Evolutionary conservation across 208 protist species (phyloP), one percentile per base, ranked within the genome.

Genomic region (Acanthamoeba royreba): DNA sequence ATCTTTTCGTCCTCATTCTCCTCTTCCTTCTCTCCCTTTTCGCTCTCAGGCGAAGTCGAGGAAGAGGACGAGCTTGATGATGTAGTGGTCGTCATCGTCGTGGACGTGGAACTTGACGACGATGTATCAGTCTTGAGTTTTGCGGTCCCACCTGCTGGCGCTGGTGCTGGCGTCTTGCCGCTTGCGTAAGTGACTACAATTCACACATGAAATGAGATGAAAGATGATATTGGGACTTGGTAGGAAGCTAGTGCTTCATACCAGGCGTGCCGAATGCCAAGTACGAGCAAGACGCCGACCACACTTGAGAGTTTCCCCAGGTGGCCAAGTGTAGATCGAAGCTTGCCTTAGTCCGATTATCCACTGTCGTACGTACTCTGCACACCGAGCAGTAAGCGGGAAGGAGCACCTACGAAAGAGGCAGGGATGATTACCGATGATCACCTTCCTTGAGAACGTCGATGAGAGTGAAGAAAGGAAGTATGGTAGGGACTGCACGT

Each of bases 211-310:
- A 38, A 4, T 28, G n/a, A 9, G 81, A 7, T 17, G 5, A 28
- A 69, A n/a, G 31, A 63, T 7, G 83, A n/a, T n/a, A n/a, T n/a
- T n/a, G n/a, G n/a, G n/a, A n/a, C n/a, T n/a, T n/a, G n/a, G n/a
- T n/a, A n/a, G n/a, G n/a, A n/a, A n/a, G n/a, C n/a, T n/a, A n/a
- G n/a, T n/a, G n/a, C n/a, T n/a, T n/a, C n/a, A n/a, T 42, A 63
- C 83, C 83, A 31, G 83, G 83, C 17, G 46, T 63, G 46, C 83
- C 83, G 25, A 89, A 58, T 15, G 83, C 83, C 25, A 89, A 40
- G 15, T 45, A 89, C 2, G 83, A 89, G 83, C 83, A 89, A 25
- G 83, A 89, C 47, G 83, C 83, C 8, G 83, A 89, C 83, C 83
- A 89, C 52, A 89, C 83, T 2, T 45, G 83, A 7, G 25, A 66